phyloP scores from a whole-genome alignment of 768 basidiomycete species.

The Cubamyces lactineus region DNA sequence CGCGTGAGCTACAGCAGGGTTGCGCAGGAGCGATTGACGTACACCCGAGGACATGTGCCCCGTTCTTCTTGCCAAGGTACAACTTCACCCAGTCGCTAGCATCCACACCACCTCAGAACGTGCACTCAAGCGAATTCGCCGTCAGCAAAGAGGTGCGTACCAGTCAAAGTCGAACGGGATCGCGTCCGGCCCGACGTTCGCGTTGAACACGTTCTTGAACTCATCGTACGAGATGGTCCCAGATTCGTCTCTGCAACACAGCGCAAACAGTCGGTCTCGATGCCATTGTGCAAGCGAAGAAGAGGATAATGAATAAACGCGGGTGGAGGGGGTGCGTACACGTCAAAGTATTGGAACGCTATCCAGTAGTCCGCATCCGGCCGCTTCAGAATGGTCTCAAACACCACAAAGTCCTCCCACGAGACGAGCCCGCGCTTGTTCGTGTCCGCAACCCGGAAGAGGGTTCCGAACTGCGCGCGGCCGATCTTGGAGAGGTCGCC shows the following conservation, averaged over 20 bases:
- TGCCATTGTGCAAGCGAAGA: constrained; percentile 9
- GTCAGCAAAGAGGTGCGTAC: constrained; percentile 43
- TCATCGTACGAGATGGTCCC: constrained; percentile 93
- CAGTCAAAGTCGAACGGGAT: constrained; percentile 97
- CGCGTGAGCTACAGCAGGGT: background rate
- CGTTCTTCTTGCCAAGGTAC: constrained; percentile 92
- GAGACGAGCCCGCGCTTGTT: constrained; percentile 76
- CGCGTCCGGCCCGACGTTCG: constrained; percentile 74
- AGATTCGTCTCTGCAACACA: constrained; percentile 71
- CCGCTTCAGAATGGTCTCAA: constrained; percentile 89
- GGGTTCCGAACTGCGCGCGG: constrained; percentile 84
- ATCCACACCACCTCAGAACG: background rate
- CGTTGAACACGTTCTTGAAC: constrained; percentile 90
- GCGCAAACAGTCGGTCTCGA: constrained; percentile 4
- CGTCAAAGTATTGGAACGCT: constrained; percentile 95
- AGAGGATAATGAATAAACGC: background rate
- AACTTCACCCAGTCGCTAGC: constrained; percentile 92
- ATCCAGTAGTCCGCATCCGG: constrained; percentile 98
- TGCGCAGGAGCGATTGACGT: constrained; percentile 35
- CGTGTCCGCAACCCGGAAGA: constrained; percentile 88
- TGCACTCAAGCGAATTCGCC: background rate
- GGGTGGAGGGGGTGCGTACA: constrained; percentile 53
- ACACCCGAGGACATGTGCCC: constrained; percentile 91
- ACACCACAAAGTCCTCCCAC: constrained; percentile 96
- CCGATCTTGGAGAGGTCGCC: constrained; percentile 86